Percentiles rank a stretch among this genome's conserved stretches.
These are phyloP conservation scores for Sporisorium scitamineum DNA, from an alignment of 1,284 basidiomycete genomes.

Conservation along the genomic window DNA sequence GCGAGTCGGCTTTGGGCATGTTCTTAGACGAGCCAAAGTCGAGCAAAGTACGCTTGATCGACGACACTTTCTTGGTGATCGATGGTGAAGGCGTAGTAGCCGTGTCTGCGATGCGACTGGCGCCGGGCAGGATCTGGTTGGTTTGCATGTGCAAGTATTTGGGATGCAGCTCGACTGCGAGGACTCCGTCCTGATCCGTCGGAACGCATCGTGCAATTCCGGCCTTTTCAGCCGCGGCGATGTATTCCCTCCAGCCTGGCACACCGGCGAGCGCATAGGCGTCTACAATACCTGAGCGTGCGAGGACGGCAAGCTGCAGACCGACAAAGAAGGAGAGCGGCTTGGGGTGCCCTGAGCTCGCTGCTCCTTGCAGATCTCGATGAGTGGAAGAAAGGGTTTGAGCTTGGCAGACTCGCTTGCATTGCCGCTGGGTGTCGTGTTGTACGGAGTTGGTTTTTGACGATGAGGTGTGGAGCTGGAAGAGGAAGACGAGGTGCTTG, in stretches of 20 bases:
- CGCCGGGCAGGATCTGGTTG: slow-evolving; percentile 19
- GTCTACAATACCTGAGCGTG: slow-evolving; percentile 38
- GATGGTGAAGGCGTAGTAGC: slow-evolving; percentile 23
- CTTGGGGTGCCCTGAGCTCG: slow-evolving; percentile 27
- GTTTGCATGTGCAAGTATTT: slow-evolving; percentile 27
- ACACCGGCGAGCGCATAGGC: slow-evolving; percentile 52
- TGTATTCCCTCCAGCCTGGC: slow-evolving; percentile 49
- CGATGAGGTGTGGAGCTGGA: slow-evolving; percentile 21
- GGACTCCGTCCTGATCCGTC: slow-evolving; percentile 37
- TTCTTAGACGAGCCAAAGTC: slow-evolving; percentile 24
- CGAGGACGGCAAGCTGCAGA: slow-evolving; percentile 27
- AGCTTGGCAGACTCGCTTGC: slow-evolving; percentile 10
- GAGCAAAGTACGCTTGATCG: slow-evolving; percentile 11
- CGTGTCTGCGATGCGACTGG: slow-evolving; percentile 33
- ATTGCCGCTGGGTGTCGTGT: slow-evolving; percentile 7
- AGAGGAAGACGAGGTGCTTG: slow-evolving; percentile 15
- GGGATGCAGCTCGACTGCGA: slow-evolving; percentile 42
- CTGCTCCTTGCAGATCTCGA: slow-evolving; percentile 58
- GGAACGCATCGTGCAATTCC: slow-evolving; percentile 46
- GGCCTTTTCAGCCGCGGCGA: slow-evolving; percentile 48
- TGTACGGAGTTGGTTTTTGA: slow-evolving; percentile 17
- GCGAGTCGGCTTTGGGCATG: slow-evolving; percentile 21
- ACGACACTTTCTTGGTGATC: slow-evolving; percentile 29
- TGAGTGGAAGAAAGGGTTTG: slow-evolving; percentile 44
- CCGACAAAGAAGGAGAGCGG: slow-evolving; percentile 43